These are phyloP conservation scores for Talaromyces proteolyticus DNA, from an alignment of 495 filamentous ascomycete species.

Conservation along the genomic window DNA sequence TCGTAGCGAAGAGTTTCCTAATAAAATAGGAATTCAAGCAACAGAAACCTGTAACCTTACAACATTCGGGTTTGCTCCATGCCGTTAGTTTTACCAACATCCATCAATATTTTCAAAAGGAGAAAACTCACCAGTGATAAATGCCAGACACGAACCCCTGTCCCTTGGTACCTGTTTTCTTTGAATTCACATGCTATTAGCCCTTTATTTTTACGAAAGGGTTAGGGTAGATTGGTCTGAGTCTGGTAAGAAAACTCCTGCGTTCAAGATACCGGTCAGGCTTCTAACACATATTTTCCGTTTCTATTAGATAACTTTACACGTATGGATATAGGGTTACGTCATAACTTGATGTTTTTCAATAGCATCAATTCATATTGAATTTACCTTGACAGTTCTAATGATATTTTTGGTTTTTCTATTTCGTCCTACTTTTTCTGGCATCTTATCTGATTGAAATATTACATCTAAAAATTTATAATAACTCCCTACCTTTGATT, in stretches of 20 bases:
- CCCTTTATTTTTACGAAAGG: not conserved
- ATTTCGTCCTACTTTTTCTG: no score
- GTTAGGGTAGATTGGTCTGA: not conserved
- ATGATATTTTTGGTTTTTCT: no score
- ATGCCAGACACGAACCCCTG: not conserved
- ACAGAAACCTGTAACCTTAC: not conserved
- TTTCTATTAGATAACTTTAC: constrained; percentile 13
- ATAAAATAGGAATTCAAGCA: no score
- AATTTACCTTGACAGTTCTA: no score
- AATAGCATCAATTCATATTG: no score
- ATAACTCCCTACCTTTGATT: no score
- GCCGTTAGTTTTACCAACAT: not conserved
- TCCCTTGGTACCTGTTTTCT: not conserved
- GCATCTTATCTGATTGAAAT: no score
- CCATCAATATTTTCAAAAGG: not conserved
- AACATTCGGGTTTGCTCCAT: not conserved
- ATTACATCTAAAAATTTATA: no score
- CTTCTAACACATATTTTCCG: not conserved
- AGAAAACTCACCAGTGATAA: not conserved
- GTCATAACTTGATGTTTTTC: no score
- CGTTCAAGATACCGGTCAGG: not conserved
- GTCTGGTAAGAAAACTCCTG: not conserved
- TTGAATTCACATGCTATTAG: not conserved
- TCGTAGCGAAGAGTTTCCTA: not conserved
- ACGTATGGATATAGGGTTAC: no score